phyloP scores from a whole-genome alignment of 2,329 filamentous ascomycete genomes.

The Lecanicillium sp. region DNA sequence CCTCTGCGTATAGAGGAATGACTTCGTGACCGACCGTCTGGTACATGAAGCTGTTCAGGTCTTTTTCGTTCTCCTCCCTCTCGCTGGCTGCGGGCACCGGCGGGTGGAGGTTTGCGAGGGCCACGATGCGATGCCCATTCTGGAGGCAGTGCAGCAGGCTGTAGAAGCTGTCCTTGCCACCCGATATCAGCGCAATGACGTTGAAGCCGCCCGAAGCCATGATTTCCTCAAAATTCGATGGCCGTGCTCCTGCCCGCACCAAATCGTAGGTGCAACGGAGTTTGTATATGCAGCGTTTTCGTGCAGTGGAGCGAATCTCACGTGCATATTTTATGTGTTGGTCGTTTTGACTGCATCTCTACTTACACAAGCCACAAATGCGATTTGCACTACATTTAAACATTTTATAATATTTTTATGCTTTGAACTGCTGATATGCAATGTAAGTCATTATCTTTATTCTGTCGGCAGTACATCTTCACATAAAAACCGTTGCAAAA shows the following conservation, averaged over 20 bases:
- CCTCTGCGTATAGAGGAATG: conserved; percentile 75
- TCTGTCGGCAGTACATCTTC: too few species aligned
- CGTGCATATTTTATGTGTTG: conserved; percentile 2
- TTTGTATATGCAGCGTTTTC: conserved; percentile 2
- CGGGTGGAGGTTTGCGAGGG: conserved; percentile 69
- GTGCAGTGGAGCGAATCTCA: conserved; percentile 11
- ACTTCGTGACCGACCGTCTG: conserved; percentile 90
- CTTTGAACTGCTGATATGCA: too few species aligned
- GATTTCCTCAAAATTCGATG: neutral
- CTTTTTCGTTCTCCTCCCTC: conserved; percentile 24
- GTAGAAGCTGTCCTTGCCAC: conserved; percentile 95
- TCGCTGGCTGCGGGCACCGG: conserved; percentile 11
- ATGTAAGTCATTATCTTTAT: too few species aligned
- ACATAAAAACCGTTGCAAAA: too few species aligned
- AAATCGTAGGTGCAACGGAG: too few species aligned
- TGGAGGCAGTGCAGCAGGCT: conserved; percentile 83
- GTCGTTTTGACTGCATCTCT: neutral
- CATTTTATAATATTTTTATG: neutral
- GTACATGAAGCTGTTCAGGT: conserved; percentile 99
- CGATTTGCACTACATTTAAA: too few species aligned
- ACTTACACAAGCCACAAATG: neutral
- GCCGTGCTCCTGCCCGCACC: neutral
- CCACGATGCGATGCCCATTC: conserved; percentile 79
- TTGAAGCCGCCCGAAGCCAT: conserved; percentile 50
- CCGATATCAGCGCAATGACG: conserved; percentile 89